Evolutionary conservation across 306 rosid species (phyloP).

Genomic region (Vigna radiata): DNA sequence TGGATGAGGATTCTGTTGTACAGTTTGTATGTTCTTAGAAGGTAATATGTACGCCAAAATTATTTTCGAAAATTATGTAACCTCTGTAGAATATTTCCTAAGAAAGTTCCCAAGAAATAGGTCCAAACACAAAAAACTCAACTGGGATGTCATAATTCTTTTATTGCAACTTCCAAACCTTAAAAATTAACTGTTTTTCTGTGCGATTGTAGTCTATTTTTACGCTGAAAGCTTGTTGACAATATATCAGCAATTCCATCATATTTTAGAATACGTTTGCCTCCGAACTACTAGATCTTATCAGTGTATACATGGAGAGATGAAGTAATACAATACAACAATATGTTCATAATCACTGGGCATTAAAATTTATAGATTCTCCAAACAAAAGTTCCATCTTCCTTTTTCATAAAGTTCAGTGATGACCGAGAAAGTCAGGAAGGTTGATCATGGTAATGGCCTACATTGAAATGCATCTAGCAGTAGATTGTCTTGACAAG

Average conservation of each 20-base stretch:
- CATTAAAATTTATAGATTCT: slow-evolving; percentile 35
- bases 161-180: not conserved
- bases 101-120: too few species aligned
- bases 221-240: not conserved
- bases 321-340: slow-evolving; percentile 9
- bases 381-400: slow-evolving; percentile 30
- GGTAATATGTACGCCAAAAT: not conserved
- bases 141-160: not conserved
- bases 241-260: not conserved
- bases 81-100: not conserved
- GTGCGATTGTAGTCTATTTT: not conserved
- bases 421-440: not conserved
- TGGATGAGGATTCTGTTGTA: slow-evolving; percentile 21
- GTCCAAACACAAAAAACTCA: too few species aligned
- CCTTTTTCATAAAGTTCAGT: slow-evolving; percentile 6
- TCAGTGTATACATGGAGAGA: not conserved
- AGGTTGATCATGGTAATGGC: slow-evolving; percentile 4
- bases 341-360: not conserved
- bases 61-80: not conserved
- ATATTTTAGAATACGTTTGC: not conserved
- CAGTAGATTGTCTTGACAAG: slow-evolving; percentile 32
- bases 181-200: not conserved
- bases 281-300: not conserved
- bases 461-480: not conserved
- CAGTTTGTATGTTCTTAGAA: not conserved